Evolutionary conservation across 148 eudicot species (phyloP).

Genomic region (Rhododendron mucronatum): DNA sequence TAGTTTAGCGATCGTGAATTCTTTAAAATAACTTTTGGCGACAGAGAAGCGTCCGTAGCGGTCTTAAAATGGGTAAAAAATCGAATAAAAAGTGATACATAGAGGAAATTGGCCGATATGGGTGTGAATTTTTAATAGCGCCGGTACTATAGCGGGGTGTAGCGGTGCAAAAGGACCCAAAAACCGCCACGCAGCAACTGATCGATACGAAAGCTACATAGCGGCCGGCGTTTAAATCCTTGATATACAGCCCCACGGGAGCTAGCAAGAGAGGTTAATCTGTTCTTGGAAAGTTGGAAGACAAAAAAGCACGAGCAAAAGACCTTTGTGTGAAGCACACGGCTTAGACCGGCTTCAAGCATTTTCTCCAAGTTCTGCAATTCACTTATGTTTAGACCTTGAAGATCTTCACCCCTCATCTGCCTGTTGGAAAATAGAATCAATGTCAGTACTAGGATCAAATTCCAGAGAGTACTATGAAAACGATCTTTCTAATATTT

Average conservation of each 20-base stretch:
- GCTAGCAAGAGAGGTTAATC: not conserved
- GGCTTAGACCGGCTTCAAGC: conserved; percentile 37
- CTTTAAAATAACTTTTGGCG: too few relatives aligned
- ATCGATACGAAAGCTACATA: too few relatives aligned
- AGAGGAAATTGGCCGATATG: too few relatives aligned
- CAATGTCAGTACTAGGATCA: not conserved
- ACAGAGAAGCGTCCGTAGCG: too few relatives aligned
- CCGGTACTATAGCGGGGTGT: too few relatives aligned
- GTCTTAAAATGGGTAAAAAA: too few relatives aligned
- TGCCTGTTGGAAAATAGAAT: conserved; percentile 14
- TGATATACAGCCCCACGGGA: not conserved
- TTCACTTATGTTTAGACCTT: conserved; percentile 37
- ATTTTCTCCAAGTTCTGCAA: conserved; percentile 36
- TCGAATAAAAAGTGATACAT: too few relatives aligned
- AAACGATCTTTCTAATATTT: not conserved
- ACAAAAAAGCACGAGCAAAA: not conserved
- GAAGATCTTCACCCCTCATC: conserved; percentile 46
- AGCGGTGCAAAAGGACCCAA: too few relatives aligned
- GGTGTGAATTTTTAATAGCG: too few relatives aligned
- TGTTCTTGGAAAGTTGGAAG: not conserved
- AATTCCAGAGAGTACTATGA: not conserved
- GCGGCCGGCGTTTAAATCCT: too few relatives aligned
- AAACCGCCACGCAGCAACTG: too few relatives aligned
- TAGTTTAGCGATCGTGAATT: too few relatives aligned
- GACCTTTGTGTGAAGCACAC: conserved; percentile 48